Conservation (phyloP, 164 flowering plant species). For the Aristolochia contorta region DNA sequence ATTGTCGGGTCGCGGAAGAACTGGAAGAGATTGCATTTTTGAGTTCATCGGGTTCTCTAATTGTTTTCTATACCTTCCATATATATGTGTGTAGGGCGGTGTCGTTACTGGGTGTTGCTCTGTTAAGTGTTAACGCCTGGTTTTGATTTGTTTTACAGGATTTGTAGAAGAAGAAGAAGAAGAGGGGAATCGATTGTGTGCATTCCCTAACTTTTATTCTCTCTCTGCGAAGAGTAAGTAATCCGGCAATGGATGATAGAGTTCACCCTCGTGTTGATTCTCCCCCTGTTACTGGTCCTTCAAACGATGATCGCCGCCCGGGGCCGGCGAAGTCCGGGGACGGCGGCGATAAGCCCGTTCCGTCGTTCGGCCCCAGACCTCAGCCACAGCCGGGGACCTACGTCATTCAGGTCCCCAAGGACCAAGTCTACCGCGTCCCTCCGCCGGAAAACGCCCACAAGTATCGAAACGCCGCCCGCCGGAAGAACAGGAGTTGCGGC, state of each 20-base stretch:
- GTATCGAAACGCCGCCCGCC: slow-evolving; percentile 20
- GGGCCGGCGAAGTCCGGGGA: neutral
- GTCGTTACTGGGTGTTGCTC: neutral
- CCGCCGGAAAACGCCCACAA: slow-evolving; percentile 57
- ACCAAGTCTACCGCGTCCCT: slow-evolving; percentile 70
- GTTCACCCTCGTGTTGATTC: slow-evolving; percentile 9
- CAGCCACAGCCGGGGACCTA: slow-evolving; percentile 48
- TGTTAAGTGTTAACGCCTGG: neutral
- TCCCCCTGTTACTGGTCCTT: neutral
- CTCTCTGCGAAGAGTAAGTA: too few relatives aligned
- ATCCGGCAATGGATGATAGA: slow-evolving; percentile 12
- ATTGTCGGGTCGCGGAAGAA: too few relatives aligned
- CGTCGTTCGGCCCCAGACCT: slow-evolving; percentile 11
- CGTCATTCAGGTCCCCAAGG: slow-evolving; percentile 82
- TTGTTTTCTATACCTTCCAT: too few relatives aligned
- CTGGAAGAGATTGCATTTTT: too few relatives aligned
- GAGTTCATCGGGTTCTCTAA: too few relatives aligned
- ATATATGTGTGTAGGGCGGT: neutral
- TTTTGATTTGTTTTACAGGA: neutral
- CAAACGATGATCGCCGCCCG: neutral
- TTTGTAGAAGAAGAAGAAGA: neutral
- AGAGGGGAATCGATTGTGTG: neutral
- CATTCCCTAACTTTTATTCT: too few relatives aligned
- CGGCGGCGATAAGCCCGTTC: neutral
- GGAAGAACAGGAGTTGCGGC: slow-evolving; percentile 17